A percentile compares a stretch with the other conserved stretches of the same genome.
Conservation (phyloP, 139 green algal genomes). For the Micractinium sp. region DNA sequence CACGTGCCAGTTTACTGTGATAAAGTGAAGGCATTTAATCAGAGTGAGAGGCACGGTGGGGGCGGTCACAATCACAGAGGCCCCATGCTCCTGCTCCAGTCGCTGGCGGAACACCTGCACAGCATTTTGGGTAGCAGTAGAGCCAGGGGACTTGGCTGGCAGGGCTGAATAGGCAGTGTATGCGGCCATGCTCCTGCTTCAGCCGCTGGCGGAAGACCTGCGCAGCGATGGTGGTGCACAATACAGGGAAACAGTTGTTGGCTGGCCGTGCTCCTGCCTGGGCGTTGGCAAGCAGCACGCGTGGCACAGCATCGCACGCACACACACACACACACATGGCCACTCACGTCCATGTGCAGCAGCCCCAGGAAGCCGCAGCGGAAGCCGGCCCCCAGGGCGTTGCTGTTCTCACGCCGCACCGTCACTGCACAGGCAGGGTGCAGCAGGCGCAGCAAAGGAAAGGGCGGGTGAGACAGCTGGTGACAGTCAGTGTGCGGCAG, state of each 20-base stretch:
- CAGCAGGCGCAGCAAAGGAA: background rate
- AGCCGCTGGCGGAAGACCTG: constrained; percentile 88
- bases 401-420: constrained; percentile 81
- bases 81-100: constrained; percentile 82
- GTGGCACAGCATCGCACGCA: background rate
- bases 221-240: too few species aligned
- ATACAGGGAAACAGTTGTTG: too few species aligned
- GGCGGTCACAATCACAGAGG: constrained; percentile 78
- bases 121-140: too few species aligned
- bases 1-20: background rate
- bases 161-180: too few species aligned
- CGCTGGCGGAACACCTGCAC: constrained; percentile 87
- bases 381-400: constrained; percentile 90
- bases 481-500: background rate
- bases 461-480: background rate
- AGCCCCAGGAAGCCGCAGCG: constrained; percentile 90
- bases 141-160: too few species aligned
- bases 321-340: background rate
- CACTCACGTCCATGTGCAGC: constrained; percentile 86
- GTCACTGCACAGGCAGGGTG: constrained; percentile 44
- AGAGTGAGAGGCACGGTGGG: constrained; percentile 81
- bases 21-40: too few species aligned
- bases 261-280: too few species aligned
- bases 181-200: too few species aligned
- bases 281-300: too few species aligned